These are phyloP conservation scores for Moesziomyces aphidis DNA, from an alignment of 1,284 basidiomycete genomes.

Conservation along the genomic window DNA sequence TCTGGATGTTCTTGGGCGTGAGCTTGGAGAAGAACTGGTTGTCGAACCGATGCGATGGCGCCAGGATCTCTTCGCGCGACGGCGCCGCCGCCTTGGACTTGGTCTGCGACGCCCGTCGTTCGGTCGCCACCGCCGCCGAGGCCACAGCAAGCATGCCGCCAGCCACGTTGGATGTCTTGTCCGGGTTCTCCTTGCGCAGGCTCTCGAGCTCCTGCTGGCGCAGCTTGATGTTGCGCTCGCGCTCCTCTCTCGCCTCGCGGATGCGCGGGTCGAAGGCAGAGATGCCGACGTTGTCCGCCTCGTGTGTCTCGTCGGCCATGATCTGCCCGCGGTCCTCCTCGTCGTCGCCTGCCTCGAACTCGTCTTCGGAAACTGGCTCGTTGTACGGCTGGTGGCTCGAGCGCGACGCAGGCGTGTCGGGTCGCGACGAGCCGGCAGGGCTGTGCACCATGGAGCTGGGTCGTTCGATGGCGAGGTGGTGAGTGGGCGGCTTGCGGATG, in stretches of 20 bases:
- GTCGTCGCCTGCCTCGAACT: constrained; percentile 62
- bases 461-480: constrained; percentile 61
- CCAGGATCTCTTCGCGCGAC: constrained; percentile 62
- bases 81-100: constrained; percentile 27
- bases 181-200: constrained; percentile 51
- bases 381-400: constrained; percentile 47
- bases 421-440: constrained; percentile 48
- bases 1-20: constrained; percentile 62
- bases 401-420: constrained; percentile 55
- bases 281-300: constrained; percentile 63
- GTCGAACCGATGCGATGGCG: constrained; percentile 63
- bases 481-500: constrained; percentile 53
- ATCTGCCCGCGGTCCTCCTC: constrained; percentile 49
- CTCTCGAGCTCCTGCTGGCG: constrained; percentile 63
- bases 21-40: constrained; percentile 65
- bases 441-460: constrained; percentile 44
- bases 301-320: constrained; percentile 59
- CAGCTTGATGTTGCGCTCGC: constrained; percentile 62
- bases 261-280: constrained; percentile 63
- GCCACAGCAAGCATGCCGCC: constrained; percentile 47
- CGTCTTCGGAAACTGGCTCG: constrained; percentile 66
- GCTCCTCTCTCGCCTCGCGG: constrained; percentile 60
- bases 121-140: constrained; percentile 27
- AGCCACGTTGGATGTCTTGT: constrained; percentile 39
- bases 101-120: constrained; percentile 18